A percentile compares a stretch with the other conserved stretches of the same genome.
Evolutionary conservation across 768 basidiomycete genomes (phyloP).

Genomic region (Tricholoma bakamatsutake): DNA sequence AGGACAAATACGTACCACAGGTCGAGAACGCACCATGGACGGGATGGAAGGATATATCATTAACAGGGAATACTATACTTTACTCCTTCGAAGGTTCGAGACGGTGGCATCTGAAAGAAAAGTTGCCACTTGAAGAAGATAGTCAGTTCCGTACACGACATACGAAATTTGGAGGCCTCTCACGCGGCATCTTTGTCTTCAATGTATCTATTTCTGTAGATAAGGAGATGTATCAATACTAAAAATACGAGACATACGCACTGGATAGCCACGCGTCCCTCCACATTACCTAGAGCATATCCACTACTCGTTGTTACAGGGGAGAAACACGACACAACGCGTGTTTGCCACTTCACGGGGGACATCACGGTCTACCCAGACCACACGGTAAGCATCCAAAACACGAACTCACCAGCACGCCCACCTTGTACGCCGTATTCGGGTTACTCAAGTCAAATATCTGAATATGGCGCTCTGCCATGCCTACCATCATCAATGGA

Average conservation of each 20-base stretch:
- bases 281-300: slow-evolving; percentile 81
- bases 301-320: slow-evolving; percentile 53
- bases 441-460: slow-evolving; percentile 86
- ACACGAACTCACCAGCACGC: slow-evolving; percentile 9
- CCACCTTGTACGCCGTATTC: slow-evolving; percentile 68
- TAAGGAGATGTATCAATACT: not conserved
- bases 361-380: slow-evolving; percentile 63
- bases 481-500: slow-evolving; percentile 86
- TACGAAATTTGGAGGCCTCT: slow-evolving; percentile 12
- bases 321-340: slow-evolving; percentile 79
- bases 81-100: slow-evolving; percentile 57
- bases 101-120: slow-evolving; percentile 84
- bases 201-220: slow-evolving; percentile 53
- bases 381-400: not conserved
- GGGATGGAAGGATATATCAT: slow-evolving; percentile 82
- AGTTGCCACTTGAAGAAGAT: slow-evolving; percentile 56
- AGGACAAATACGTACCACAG: slow-evolving; percentile 42
- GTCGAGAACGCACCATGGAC: slow-evolving; percentile 83
- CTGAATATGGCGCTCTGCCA: slow-evolving; percentile 87
- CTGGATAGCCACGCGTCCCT: slow-evolving; percentile 95
- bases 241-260: slow-evolving; percentile 33
- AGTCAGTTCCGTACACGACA: not conserved
- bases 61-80: slow-evolving; percentile 74
- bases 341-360: slow-evolving; percentile 91
- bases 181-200: slow-evolving; percentile 77